Percentiles rank a stretch among this genome's conserved stretches.
These are phyloP conservation scores for Ogataea naganishii DNA, from an alignment of 805 yeast genomes.

Conservation along the genomic window DNA sequence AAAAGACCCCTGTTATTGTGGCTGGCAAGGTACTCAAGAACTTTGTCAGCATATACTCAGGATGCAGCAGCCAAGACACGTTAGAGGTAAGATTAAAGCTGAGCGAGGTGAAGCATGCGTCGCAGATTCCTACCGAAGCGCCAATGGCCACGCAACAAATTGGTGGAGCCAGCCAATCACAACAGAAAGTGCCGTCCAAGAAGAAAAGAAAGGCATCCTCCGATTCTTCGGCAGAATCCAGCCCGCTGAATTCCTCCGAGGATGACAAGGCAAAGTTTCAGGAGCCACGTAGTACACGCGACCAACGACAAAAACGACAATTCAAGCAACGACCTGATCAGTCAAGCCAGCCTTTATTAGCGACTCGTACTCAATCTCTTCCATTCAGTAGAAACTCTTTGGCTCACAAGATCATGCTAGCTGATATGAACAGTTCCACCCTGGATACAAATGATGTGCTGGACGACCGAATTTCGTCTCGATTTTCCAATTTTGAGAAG, in stretches of 20 bases:
- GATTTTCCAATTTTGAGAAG: constrained; percentile 23
- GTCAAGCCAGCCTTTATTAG: constrained; percentile 17
- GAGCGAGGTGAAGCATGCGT: constrained; percentile 22
- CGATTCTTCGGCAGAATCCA: too few relatives aligned
- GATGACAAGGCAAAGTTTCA: neutral
- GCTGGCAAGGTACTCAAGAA: constrained; percentile 50
- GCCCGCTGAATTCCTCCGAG: too few relatives aligned
- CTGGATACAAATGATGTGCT: neutral
- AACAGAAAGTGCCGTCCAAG: too few relatives aligned
- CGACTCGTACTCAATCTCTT: constrained; percentile 27
- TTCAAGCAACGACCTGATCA: constrained; percentile 8
- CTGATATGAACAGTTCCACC: constrained; percentile 16
- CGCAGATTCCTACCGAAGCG: too few relatives aligned
- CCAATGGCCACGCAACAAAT: too few relatives aligned
- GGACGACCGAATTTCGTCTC: constrained; percentile 18
- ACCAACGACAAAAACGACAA: constrained; percentile 3
- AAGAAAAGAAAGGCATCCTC: too few relatives aligned
- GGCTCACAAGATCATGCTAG: constrained; percentile 22
- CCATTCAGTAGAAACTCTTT: constrained; percentile 24
- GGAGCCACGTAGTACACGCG: constrained; percentile 1
- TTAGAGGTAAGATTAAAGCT: constrained; percentile 49
- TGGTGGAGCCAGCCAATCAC: too few relatives aligned
- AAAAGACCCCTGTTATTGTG: constrained; percentile 30
- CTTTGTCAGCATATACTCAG: constrained; percentile 34
- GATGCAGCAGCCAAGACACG: constrained; percentile 38